phyloP scores from a whole-genome alignment of 352 stramenopile species.

The Phytophthora melonis region DNA sequence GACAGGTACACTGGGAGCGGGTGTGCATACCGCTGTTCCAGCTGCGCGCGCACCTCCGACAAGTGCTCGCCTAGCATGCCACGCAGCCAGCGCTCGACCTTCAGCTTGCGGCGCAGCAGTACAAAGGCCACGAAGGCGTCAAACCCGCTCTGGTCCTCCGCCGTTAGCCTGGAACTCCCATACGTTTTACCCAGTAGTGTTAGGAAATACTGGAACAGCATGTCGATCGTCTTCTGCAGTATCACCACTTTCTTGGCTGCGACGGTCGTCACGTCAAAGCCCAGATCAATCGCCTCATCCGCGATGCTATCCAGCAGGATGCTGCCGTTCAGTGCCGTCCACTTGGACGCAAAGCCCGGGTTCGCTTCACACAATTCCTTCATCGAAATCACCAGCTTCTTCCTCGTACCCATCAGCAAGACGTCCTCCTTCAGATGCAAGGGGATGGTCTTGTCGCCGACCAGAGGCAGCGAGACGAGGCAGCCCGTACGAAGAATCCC shows the following conservation, averaged over 20 bases:
- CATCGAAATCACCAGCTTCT: conserved; percentile 31
- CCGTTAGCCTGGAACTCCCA: neutral
- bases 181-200: neutral
- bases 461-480: conserved; percentile 14
- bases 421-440: conserved; percentile 40
- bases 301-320: conserved; percentile 39
- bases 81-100: neutral
- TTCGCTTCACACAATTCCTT: conserved; percentile 40
- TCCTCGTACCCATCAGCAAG: conserved; percentile 12
- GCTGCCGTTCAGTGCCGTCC: conserved; percentile 23
- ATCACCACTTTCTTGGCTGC: neutral
- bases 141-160: neutral
- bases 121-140: neutral
- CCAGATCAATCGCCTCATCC: conserved; percentile 54
- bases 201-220: neutral
- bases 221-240: neutral
- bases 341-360: conserved; percentile 38
- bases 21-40: conserved; percentile 18
- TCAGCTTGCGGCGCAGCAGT: neutral
- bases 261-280: conserved; percentile 14
- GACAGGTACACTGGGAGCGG: conserved; percentile 35
- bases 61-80: conserved; percentile 7
- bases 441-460: conserved; percentile 17
- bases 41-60: conserved; percentile 18
- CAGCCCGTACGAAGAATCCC: conserved; percentile 55